Evolutionary conservation across 2,329 filamentous ascomycete genomes (phyloP).

Genomic region (Hypoxylon sp.): DNA sequence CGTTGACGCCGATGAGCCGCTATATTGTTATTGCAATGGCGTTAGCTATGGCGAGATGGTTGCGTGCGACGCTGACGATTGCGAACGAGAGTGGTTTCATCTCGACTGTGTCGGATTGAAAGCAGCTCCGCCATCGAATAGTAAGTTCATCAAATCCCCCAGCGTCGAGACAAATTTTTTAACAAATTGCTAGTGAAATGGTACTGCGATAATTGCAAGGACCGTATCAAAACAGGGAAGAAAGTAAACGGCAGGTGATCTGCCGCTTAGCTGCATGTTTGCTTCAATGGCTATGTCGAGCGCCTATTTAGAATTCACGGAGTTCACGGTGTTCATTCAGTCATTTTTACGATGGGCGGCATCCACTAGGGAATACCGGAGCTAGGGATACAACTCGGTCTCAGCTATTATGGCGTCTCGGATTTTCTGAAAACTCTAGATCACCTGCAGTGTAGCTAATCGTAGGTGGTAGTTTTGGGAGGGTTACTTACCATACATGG

Average conservation of each 20-base stretch:
- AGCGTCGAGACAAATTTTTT: slow-evolving; percentile 46
- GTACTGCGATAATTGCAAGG: slow-evolving; percentile 85
- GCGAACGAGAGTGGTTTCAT: slow-evolving; percentile 86
- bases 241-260: slow-evolving; percentile 63
- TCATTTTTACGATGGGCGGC: slow-evolving; percentile 24
- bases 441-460: slow-evolving; percentile 14
- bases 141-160: slow-evolving; percentile 62
- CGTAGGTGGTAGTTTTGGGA: slow-evolving; percentile 22
- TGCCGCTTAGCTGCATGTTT: slow-evolving; percentile 4
- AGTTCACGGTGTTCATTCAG: slow-evolving; percentile 36
- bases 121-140: slow-evolving; percentile 80
- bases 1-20: slow-evolving; percentile 76
- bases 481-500: slow-evolving; percentile 9
- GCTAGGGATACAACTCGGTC: slow-evolving; percentile 21
- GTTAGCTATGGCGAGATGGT: slow-evolving; percentile 90
- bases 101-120: slow-evolving; percentile 84
- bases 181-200: slow-evolving; percentile 73
- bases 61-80: slow-evolving; percentile 80
- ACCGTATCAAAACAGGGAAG: slow-evolving; percentile 70
- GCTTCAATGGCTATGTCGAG: slow-evolving; percentile 25
- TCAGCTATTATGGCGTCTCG: slow-evolving; percentile 37
- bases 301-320: slow-evolving; percentile 30
- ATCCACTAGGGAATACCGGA: slow-evolving; percentile 24
- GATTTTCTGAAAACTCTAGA: slow-evolving; percentile 24
- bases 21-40: slow-evolving; percentile 84